Percentiles rank a stretch among this genome's conserved stretches.
These are phyloP conservation scores for Nitzschia putrida DNA, from an alignment of 108 stramenopile species.

Conservation along the genomic window DNA sequence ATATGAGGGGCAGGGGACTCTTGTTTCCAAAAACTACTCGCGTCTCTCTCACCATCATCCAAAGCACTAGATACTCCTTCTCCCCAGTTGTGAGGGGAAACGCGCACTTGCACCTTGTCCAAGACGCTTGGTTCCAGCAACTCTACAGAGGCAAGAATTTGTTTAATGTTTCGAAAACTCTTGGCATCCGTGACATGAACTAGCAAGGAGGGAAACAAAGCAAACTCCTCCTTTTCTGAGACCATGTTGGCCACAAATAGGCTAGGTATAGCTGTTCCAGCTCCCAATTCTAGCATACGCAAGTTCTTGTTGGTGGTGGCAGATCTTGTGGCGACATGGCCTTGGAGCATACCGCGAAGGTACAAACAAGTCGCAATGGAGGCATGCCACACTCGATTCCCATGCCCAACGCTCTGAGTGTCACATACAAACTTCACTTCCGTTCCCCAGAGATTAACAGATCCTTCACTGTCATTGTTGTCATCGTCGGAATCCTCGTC, in stretches of 20 bases:
- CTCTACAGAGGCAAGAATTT: slow-evolving; percentile 19
- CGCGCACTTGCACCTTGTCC: neutral
- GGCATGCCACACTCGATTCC: slow-evolving; percentile 34
- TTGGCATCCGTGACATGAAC: slow-evolving; percentile 29
- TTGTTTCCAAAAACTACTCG: neutral
- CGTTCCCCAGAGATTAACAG: neutral
- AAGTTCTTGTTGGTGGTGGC: neutral
- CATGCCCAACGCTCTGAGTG: slow-evolving; percentile 23
- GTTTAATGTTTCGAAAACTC: slow-evolving; percentile 26
- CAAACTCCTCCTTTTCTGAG: neutral
- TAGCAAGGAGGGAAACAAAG: neutral
- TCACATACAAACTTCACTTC: neutral
- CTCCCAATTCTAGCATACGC: slow-evolving; percentile 24
- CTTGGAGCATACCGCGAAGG: neutral
- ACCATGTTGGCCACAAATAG: slow-evolving; percentile 4
- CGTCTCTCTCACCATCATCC: neutral
- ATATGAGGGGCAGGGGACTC: neutral
- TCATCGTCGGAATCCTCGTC: slow-evolving; percentile 15
- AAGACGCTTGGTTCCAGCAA: neutral
- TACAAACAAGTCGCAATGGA: slow-evolving; percentile 35
- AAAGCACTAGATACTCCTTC: neutral
- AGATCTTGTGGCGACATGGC: neutral
- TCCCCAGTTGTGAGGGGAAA: slow-evolving; percentile 36
- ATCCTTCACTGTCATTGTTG: neutral
- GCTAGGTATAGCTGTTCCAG: slow-evolving; percentile 34